Percentiles rank a stretch among this genome's conserved stretches.
Conservation (phyloP, 192 early-diverging fungal genomes). For the Coemansia sp. region DNA sequence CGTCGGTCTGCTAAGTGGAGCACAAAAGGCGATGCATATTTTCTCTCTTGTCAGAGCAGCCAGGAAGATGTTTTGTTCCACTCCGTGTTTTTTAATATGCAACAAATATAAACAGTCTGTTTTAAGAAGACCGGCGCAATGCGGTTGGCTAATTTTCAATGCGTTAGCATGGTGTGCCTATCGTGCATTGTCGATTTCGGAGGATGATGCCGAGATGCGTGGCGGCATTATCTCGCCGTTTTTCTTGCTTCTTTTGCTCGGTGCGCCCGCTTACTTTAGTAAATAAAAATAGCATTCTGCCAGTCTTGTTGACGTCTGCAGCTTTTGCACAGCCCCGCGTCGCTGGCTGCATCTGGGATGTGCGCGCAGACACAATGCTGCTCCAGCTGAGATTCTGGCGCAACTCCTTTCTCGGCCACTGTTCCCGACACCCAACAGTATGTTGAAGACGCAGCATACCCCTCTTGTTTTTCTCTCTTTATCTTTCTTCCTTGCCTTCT, state of each 20-base stretch:
- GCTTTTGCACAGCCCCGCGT: background rate
- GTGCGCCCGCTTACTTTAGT: too few species aligned
- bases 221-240: background rate
- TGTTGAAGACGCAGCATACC: background rate
- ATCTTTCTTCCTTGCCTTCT: background rate
- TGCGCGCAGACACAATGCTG: background rate
- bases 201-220: background rate
- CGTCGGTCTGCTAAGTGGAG: too few species aligned
- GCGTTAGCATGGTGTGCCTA: background rate
- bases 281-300: too few species aligned
- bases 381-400: background rate
- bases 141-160: background rate
- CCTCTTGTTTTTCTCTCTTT: background rate
- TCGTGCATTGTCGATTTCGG: background rate
- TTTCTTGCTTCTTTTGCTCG: too few species aligned
- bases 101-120: background rate
- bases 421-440: too few species aligned
- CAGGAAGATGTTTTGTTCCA: background rate
- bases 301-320: background rate
- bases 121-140: background rate
- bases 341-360: conserved; percentile 1
- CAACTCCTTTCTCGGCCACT: background rate
- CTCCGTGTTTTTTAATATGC: background rate
- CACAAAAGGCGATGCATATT: background rate
- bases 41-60: background rate